These are phyloP conservation scores for Aspergillus japonicus DNA, from an alignment of 2,329 filamentous ascomycete species.

Conservation along the genomic window DNA sequence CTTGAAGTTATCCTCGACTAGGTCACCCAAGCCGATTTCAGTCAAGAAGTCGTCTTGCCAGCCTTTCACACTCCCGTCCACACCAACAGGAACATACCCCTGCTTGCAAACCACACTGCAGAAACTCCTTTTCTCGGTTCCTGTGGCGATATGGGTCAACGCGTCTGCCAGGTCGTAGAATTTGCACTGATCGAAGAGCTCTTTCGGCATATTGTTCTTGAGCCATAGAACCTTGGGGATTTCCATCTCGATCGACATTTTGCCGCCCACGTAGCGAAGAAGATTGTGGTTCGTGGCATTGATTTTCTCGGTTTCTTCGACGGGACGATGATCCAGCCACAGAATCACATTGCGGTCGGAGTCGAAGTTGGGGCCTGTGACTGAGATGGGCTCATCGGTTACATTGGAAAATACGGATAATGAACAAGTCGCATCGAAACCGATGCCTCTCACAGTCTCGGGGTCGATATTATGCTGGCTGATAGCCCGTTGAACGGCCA, in stretches of 20 bases:
- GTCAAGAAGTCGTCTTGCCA: conserved; percentile 96
- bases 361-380: conserved; percentile 83
- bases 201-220: conserved; percentile 95
- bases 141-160: conserved; percentile 89
- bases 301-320: conserved; percentile 88
- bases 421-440: conserved; percentile 98
- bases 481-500: conserved; percentile 79
- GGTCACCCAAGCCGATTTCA: conserved; percentile 79
- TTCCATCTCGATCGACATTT: conserved; percentile 99
- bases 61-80: conserved; percentile 94
- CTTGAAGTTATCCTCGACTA: conserved; percentile 83
- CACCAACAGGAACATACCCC: conserved; percentile 92
- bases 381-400: conserved; percentile 85
- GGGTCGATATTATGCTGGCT: conserved; percentile 77
- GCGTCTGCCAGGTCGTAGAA: conserved; percentile 96
- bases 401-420: conserved; percentile 86
- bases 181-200: conserved; percentile 88
- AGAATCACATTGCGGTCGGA: conserved; percentile 93
- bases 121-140: conserved; percentile 86
- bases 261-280: conserved; percentile 91
- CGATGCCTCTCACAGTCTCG: conserved; percentile 77
- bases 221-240: conserved; percentile 98
- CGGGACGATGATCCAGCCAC: conserved; percentile 93
- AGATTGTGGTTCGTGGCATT: conserved; percentile 91
- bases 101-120: conserved; percentile 98